phyloP scores from a whole-genome alignment of 352 stramenopile genomes.

The Phytophthora pinifolia region DNA sequence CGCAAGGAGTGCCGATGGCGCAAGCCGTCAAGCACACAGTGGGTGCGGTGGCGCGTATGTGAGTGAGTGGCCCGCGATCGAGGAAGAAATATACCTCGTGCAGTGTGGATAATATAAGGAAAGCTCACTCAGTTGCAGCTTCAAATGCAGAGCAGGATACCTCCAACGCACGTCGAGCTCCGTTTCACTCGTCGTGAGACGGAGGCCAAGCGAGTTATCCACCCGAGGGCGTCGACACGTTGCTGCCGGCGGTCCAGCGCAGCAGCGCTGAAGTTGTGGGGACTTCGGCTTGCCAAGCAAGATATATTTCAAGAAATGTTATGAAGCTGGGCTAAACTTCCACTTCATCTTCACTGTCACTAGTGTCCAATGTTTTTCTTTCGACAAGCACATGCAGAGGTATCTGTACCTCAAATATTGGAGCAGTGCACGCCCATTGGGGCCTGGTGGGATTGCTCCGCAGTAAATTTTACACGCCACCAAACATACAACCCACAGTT shows the following conservation, averaged over 20 bases:
- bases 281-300: slow-evolving; percentile 30
- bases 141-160: slow-evolving; percentile 14
- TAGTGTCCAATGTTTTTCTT: too few species aligned
- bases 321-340: too few species aligned
- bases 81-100: neutral
- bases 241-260: slow-evolving; percentile 39
- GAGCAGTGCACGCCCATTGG: too few species aligned
- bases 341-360: too few species aligned
- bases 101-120: slow-evolving; percentile 14
- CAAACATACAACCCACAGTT: slow-evolving; percentile 1
- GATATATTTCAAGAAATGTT: too few species aligned
- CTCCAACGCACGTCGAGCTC: slow-evolving; percentile 9
- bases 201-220: slow-evolving; percentile 8
- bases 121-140: neutral
- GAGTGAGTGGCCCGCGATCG: neutral
- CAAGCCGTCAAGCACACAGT: slow-evolving; percentile 73
- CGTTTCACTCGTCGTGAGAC: slow-evolving; percentile 1
- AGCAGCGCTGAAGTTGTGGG: slow-evolving; percentile 43
- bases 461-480: slow-evolving; percentile 1
- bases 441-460: slow-evolving; percentile 1
- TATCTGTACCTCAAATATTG: too few species aligned
- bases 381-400: too few species aligned
- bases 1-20: slow-evolving; percentile 72
- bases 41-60: slow-evolving; percentile 63
- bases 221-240: slow-evolving; percentile 15